These are phyloP conservation scores for Aspergillus kassunensis DNA, from an alignment of 495 filamentous ascomycete species.

Conservation along the genomic window DNA sequence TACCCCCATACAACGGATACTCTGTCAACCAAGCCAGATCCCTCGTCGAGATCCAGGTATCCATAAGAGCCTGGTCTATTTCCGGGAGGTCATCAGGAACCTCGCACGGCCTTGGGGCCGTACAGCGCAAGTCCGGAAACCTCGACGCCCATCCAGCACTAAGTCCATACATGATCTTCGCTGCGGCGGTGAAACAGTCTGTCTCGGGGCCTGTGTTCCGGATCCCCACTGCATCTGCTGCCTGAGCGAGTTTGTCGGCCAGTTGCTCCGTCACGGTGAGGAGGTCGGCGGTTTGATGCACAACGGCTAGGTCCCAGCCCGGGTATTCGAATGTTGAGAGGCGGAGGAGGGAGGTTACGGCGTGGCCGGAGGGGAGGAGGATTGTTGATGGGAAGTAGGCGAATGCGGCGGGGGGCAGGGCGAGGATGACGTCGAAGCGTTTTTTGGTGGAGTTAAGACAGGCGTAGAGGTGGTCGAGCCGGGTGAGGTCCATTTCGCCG, in stretches of 20 bases:
- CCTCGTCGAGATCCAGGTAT: neutral
- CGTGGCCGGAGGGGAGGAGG: slow-evolving; percentile 13
- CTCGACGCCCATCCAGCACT: neutral
- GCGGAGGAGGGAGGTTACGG: slow-evolving; percentile 12
- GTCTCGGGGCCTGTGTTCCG: neutral
- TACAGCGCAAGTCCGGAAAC: neutral
- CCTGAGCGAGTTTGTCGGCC: neutral
- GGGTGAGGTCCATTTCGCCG: slow-evolving; percentile 3
- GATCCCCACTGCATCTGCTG: neutral
- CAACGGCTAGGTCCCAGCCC: slow-evolving; percentile 15
- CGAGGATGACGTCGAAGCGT: slow-evolving; percentile 11
- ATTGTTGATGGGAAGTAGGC: slow-evolving; percentile 3
- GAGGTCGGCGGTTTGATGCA: slow-evolving; percentile 10
- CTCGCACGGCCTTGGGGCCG: neutral
- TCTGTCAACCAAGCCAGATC: neutral
- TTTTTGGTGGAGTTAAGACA: slow-evolving; percentile 17
- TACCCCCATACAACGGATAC: neutral
- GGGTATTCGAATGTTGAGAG: slow-evolving; percentile 21
- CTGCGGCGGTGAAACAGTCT: slow-evolving; percentile 2
- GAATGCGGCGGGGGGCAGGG: slow-evolving; percentile 4
- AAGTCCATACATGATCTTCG: neutral
- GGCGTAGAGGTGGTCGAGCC: slow-evolving; percentile 16
- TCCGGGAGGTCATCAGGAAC: neutral
- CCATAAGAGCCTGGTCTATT: neutral
- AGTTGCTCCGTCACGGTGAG: slow-evolving; percentile 1